phyloP scores from a whole-genome alignment of 2,329 filamentous ascomycete species.

The Dothideomycetes sp. region DNA sequence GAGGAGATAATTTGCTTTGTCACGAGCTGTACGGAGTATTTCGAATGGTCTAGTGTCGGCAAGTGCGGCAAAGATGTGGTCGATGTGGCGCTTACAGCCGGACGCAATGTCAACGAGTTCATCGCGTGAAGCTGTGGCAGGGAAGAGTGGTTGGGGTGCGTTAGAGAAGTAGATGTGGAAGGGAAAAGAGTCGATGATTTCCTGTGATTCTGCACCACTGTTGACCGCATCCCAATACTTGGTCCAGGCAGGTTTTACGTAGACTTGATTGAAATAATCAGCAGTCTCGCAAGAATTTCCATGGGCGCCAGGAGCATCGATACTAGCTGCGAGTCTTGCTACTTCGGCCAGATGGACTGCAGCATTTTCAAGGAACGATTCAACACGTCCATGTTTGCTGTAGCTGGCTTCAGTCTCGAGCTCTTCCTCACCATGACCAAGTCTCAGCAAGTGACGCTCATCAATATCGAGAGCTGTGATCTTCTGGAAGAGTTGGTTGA shows the following conservation, averaged over 20 bases:
- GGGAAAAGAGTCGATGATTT: slow-evolving; percentile 68
- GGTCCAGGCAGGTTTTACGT: slow-evolving; percentile 78
- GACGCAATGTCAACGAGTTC: slow-evolving; percentile 64
- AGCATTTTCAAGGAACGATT: slow-evolving; percentile 87
- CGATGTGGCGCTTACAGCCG: slow-evolving; percentile 81
- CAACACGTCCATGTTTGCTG: slow-evolving; percentile 88
- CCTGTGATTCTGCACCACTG: slow-evolving; percentile 41
- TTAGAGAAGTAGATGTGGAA: slow-evolving; percentile 83
- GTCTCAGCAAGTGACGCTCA: slow-evolving; percentile 78
- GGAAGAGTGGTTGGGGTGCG: slow-evolving; percentile 78
- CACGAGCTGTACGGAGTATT: slow-evolving; percentile 75
- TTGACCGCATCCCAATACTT: slow-evolving; percentile 64
- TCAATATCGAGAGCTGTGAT: slow-evolving; percentile 96
- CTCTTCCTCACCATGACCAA: slow-evolving; percentile 94
- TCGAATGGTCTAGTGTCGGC: slow-evolving; percentile 94
- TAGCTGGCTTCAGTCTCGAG: slow-evolving; percentile 78
- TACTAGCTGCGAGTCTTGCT: slow-evolving; percentile 71
- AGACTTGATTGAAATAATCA: slow-evolving; percentile 91
- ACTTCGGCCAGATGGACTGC: slow-evolving; percentile 72
- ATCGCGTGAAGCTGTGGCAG: slow-evolving; percentile 54
- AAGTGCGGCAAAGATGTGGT: slow-evolving; percentile 82
- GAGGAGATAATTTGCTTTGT: slow-evolving; percentile 92
- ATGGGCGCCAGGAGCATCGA: slow-evolving; percentile 86
- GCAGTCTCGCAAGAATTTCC: slow-evolving; percentile 94
- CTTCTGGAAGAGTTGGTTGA: slow-evolving; percentile 97